Evolutionary conservation across 2,329 filamentous ascomycete genomes (phyloP).

Genomic region (Coniochaeta ligniaria): DNA sequence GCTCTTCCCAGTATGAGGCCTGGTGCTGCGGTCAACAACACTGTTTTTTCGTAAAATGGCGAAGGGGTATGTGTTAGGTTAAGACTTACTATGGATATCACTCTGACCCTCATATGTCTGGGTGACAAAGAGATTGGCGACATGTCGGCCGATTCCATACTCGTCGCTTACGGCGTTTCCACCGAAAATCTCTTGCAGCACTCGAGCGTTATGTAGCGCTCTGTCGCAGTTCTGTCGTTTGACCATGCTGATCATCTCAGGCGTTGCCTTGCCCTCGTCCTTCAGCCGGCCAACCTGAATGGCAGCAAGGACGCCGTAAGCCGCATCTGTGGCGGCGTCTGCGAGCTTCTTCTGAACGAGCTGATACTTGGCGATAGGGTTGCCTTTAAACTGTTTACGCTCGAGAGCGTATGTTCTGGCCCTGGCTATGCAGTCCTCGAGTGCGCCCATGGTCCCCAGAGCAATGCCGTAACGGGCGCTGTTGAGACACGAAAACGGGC

Average conservation of each 20-base stretch:
- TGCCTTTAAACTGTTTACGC: slow-evolving; percentile 91
- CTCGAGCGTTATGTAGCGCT: slow-evolving; percentile 70
- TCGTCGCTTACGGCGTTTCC: slow-evolving; percentile 98
- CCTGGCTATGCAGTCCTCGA: slow-evolving; percentile 83
- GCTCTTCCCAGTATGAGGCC: slow-evolving; percentile 60
- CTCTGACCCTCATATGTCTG: slow-evolving; percentile 98
- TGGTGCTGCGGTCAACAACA: slow-evolving; percentile 20
- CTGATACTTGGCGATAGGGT: slow-evolving; percentile 93
- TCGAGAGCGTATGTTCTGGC: slow-evolving; percentile 85
- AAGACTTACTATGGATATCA: slow-evolving; percentile 81
- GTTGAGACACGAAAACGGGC: slow-evolving; percentile 92
- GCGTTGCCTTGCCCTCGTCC: slow-evolving; percentile 78
- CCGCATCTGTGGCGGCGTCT: slow-evolving; percentile 84
- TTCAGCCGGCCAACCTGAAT: slow-evolving; percentile 89
- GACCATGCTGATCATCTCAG: slow-evolving; percentile 96
- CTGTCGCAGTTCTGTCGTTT: slow-evolving; percentile 97
- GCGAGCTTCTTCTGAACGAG: slow-evolving; percentile 96
- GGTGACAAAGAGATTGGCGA: slow-evolving; percentile 92
- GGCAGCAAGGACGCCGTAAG: slow-evolving; percentile 83
- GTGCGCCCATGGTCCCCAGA: slow-evolving; percentile 84
- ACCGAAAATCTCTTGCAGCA: slow-evolving; percentile 90
- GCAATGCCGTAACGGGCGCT: slow-evolving; percentile 90
- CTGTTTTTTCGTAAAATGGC: background rate
- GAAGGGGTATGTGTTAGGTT: background rate
- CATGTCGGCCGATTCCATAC: slow-evolving; percentile 90